These are phyloP conservation scores for Neoboletus magnificus DNA, from an alignment of 768 basidiomycete genomes.

Conservation along the genomic window DNA sequence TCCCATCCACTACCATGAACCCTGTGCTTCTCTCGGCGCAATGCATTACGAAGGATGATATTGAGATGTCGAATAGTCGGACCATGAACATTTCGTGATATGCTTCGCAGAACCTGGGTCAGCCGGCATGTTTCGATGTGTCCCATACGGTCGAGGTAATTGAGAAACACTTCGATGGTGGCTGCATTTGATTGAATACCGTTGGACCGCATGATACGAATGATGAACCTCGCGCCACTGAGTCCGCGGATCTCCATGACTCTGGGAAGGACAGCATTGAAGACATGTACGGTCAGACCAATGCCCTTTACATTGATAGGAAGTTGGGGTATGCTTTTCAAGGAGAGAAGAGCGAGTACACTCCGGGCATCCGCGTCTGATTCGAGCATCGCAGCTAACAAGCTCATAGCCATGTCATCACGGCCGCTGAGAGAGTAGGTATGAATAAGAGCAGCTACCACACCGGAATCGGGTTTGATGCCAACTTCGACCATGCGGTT, in stretches of 20 bases:
- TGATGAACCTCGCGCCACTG: constrained; percentile 41
- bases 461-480: constrained; percentile 44
- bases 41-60: constrained; percentile 46
- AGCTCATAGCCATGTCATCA: constrained; percentile 47
- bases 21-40: constrained; percentile 51
- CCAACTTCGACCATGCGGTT: constrained; percentile 43
- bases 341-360: constrained; percentile 19
- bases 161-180: constrained; percentile 55
- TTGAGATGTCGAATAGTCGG: constrained; percentile 60
- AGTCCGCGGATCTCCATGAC: constrained; percentile 50
- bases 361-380: constrained; percentile 22
- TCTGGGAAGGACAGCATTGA: constrained; percentile 61
- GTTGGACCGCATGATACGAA: constrained; percentile 53
- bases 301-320: constrained; percentile 30
- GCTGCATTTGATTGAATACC: constrained; percentile 49
- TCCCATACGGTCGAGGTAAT: constrained; percentile 45
- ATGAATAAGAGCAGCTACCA: constrained; percentile 53
- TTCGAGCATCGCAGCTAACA: constrained; percentile 49
- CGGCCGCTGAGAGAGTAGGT: constrained; percentile 49
- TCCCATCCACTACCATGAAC: constrained; percentile 48
- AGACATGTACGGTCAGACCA: constrained; percentile 43
- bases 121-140: constrained; percentile 45
- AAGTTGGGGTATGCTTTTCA: constrained; percentile 15
- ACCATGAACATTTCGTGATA: constrained; percentile 40
- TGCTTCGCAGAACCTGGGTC: constrained; percentile 43